Evolutionary conservation across 129 eudicot species (phyloP), one percentile per base, ranked within the genome.

Genomic region (Tagetes patula): DNA sequence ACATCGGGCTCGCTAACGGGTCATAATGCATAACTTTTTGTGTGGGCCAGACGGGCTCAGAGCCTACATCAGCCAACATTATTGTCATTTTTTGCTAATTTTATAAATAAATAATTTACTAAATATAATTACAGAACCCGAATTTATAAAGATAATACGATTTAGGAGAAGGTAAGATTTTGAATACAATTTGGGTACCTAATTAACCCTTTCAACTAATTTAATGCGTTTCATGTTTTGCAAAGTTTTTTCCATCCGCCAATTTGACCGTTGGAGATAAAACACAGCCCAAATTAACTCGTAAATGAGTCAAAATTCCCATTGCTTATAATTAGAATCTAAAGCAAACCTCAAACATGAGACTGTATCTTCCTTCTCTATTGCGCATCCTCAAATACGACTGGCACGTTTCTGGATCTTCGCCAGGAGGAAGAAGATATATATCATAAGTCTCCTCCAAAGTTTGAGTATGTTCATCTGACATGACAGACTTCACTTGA

Each of bases 401-500:
- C 81, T 93, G 95, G 77, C 98, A 93, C 5, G 95, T 82, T 77
- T 93, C 98, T 14, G 96, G 88, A 78, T 93, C 98, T 84, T 93
- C 98, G 6, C 98, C 98, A 56, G 98, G 98, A 47, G 98, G 98
- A 60, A 93, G 74, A 79, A 93, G 98, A 84, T 84, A 93, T 76
- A 93, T 93, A 79, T 93, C 82, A 64, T 78, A 78, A 39, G 82
- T 78, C 72, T 78, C 77, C 77, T 78, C 82, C 55, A 78, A 50
- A 38, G 82, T 78, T 78, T 71, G 67, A 3, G 77, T 78, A 52
- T 77, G 77, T 69, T 78, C 77, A 39, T 71, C 77, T 6, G 72
- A 31, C 82, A 78, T 78, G 48, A 71, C 82, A 42, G 77, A 31
- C 33, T 62, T 70, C 49, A 72, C 77, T 78, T 78, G 65, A 62